Evolutionary conservation across 2,329 filamentous ascomycete species (phyloP).

Genomic region (Saccharata proteae): DNA sequence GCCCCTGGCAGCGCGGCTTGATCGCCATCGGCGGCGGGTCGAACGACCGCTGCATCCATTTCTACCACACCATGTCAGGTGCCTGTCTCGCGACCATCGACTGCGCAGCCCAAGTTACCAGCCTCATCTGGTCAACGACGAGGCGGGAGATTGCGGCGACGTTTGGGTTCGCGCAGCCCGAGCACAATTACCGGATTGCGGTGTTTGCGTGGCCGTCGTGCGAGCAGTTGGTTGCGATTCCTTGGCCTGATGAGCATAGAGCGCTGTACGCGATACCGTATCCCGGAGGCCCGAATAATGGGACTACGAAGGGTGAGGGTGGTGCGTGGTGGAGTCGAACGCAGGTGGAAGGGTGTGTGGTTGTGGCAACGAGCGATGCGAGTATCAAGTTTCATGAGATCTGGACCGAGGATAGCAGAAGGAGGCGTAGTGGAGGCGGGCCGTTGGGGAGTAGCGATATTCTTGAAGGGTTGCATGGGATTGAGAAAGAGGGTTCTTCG

Average conservation of each 20-base stretch:
- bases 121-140: conserved; percentile 78
- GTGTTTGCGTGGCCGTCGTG: conserved; percentile 94
- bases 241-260: conserved; percentile 67
- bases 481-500: conserved; percentile 52
- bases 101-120: conserved; percentile 86
- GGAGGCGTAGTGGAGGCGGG: conserved; percentile 33
- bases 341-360: conserved; percentile 66
- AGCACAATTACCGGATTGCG: conserved; percentile 79
- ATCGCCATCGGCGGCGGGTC: conserved; percentile 86
- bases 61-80: conserved; percentile 79
- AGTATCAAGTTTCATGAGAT: conserved; percentile 94
- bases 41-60: conserved; percentile 91
- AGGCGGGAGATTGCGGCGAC: conserved; percentile 82
- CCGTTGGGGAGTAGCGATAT: conserved; percentile 79
- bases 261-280: conserved; percentile 84
- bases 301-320: conserved; percentile 34
- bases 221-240: conserved; percentile 69
- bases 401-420: conserved; percentile 57
- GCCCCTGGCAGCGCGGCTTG: conserved; percentile 80
- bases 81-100: conserved; percentile 79
- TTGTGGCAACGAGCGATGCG: conserved; percentile 83
- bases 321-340: conserved; percentile 45
- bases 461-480: conserved; percentile 67
- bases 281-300: conserved; percentile 46
- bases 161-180: conserved; percentile 84